Evolutionary conservation across 2,329 filamentous ascomycete genomes (phyloP).

Genomic region (Ceratocystiopsis brevicomis): DNA sequence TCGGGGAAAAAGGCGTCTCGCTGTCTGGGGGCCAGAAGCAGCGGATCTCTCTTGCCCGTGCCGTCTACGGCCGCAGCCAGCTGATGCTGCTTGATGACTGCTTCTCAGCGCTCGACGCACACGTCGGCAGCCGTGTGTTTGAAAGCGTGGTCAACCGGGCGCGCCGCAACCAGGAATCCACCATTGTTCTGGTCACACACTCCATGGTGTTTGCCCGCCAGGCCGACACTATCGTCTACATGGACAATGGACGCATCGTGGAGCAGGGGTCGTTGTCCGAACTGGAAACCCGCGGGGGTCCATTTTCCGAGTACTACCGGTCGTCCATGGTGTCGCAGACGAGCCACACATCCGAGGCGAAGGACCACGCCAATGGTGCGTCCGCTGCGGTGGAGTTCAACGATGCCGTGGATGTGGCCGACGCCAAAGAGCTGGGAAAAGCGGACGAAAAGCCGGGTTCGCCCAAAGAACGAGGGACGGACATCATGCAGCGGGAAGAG

Average conservation of each 20-base stretch:
- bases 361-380: too few species aligned
- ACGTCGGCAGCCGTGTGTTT: slow-evolving; percentile 40
- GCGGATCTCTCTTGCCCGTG: slow-evolving; percentile 34
- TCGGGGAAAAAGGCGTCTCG: slow-evolving; percentile 47
- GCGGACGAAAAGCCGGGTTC: neutral
- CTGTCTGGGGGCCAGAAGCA: slow-evolving; percentile 19
- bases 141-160: slow-evolving; percentile 32
- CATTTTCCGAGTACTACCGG: too few species aligned
- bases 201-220: slow-evolving; percentile 38
- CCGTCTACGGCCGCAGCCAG: slow-evolving; percentile 30
- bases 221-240: slow-evolving; percentile 47
- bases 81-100: slow-evolving; percentile 39
- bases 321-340: too few species aligned
- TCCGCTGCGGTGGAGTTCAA: too few species aligned
- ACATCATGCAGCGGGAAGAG: slow-evolving; percentile 36
- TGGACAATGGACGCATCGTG: slow-evolving; percentile 45
- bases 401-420: too few species aligned
- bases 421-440: too few species aligned
- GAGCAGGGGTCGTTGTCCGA: slow-evolving; percentile 46
- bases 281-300: slow-evolving; percentile 15
- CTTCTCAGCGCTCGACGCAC: slow-evolving; percentile 37
- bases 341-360: too few species aligned
- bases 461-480: slow-evolving; percentile 4
- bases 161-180: slow-evolving; percentile 5
- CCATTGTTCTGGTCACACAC: slow-evolving; percentile 14